These are phyloP conservation scores for Paralagenidium karlingii DNA, from an alignment of 352 stramenopile genomes.

Conservation along the genomic window DNA sequence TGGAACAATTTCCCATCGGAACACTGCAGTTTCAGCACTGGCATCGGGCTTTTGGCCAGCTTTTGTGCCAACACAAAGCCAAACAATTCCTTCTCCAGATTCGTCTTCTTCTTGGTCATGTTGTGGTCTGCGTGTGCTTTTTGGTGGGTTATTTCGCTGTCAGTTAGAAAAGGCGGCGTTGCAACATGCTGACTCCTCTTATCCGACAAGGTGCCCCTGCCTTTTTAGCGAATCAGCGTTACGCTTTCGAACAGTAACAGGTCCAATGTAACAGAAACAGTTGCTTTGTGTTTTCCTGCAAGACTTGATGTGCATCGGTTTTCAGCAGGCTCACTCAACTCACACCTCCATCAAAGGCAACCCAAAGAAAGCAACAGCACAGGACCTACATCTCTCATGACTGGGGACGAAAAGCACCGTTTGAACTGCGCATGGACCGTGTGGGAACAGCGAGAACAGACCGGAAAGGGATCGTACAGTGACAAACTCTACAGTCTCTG, in stretches of 20 bases:
- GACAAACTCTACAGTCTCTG: conserved; percentile 85
- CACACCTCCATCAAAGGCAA: neutral
- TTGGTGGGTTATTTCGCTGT: too few relatives aligned
- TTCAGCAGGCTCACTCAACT: neutral
- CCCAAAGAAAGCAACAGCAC: neutral
- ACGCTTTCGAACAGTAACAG: neutral
- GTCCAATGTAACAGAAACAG: neutral
- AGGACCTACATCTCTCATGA: conserved; percentile 1
- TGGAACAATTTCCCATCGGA: conserved; percentile 50
- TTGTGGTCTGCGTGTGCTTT: too few relatives aligned
- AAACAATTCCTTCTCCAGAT: too few relatives aligned
- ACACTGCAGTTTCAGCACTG: conserved; percentile 51
- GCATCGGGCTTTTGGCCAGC: neutral
- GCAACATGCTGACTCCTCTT: too few relatives aligned
- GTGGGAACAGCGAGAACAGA: conserved; percentile 75
- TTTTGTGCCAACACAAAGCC: too few relatives aligned
- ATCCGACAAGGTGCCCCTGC: too few relatives aligned
- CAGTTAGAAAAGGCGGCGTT: too few relatives aligned
- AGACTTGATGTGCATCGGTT: neutral
- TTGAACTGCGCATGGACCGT: conserved; percentile 78
- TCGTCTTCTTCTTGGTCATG: too few relatives aligned
- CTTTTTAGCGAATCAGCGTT: neutral
- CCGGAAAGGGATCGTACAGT: conserved; percentile 66
- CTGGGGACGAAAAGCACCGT: conserved; percentile 46
- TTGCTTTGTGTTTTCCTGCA: neutral